Evolutionary conservation across 805 yeast species (phyloP), one percentile per base, ranked within the genome.

Genomic region (Ogataea paraovalis): DNA sequence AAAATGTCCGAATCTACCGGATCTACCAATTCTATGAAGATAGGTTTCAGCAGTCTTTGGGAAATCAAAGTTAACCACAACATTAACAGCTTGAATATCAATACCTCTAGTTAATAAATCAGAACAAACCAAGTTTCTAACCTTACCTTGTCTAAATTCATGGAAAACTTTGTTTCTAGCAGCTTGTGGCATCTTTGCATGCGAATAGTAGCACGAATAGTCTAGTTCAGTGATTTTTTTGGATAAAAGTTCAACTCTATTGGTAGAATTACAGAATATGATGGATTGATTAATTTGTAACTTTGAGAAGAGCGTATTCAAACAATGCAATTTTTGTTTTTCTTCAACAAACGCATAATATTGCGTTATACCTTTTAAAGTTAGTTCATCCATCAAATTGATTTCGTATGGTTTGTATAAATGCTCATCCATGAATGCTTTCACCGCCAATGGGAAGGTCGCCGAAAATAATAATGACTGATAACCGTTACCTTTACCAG

Each of bases 331-430:
- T 69, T 94, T 94, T 73, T 94, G 96, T 60, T 83, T 85, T 69
- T 92, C 98, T 67, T 94, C 99, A 39, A 94, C 97, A 65, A 90
- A 94, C n/a, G 98, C 98, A 65, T 94, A 94, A 70, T 85, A 94
- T 71, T 94, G 98, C 2, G 97, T 88, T 60, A 94, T 89, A 75
- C 99, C 99, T 62, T 90, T 83, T 54, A 94, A 75, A 8, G 99
- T 94, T 61, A 94, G 78, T 71, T 94, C 98, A 66, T 94, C 98
- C 99, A 94, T 94, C 55, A 94, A 74, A 68, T 94, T 94, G 67
- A 94, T 91, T 68, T 92, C 97, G 66, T 88, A 89, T 14, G 99
- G 98, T 62, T 87, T 86, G 60, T 79, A 82, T 65, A 94, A 78
- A 69, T 92, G 96, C 57, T 83, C 78, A 58, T 87, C 92, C 94